phyloP scores from a whole-genome alignment of 2,329 filamentous ascomycete genomes.

The Sclerotinia nivalis region DNA sequence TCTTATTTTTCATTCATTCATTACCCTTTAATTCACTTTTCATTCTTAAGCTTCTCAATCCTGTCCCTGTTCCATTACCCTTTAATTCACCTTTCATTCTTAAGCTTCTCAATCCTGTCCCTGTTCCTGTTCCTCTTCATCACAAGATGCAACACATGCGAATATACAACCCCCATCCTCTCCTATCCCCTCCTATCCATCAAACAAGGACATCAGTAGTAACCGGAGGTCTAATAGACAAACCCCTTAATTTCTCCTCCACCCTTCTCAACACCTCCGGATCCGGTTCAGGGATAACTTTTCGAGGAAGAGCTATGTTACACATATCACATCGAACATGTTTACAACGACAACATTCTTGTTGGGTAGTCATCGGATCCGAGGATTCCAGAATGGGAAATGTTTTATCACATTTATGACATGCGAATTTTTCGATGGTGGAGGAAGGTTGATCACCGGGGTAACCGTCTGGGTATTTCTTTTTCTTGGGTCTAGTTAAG shows the following conservation, averaged over 20 bases:
- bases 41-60: too few relatives aligned
- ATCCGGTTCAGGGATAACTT: slow-evolving; percentile 62
- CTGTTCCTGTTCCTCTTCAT: too few relatives aligned
- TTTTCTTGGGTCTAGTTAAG: slow-evolving; percentile 58
- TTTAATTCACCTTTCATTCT: too few relatives aligned
- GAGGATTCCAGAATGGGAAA: slow-evolving; percentile 46
- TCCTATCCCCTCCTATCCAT: not conserved
- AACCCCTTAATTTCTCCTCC: slow-evolving; percentile 53
- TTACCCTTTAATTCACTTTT: too few relatives aligned
- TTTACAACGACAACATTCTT: slow-evolving; percentile 59
- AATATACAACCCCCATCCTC: not conserved
- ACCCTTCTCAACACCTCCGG: slow-evolving; percentile 59
- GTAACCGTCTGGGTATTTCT: slow-evolving; percentile 70
- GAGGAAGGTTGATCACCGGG: slow-evolving; percentile 55
- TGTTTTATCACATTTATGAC: slow-evolving; percentile 62
- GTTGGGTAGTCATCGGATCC: slow-evolving; percentile 33
- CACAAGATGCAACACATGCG: too few relatives aligned
- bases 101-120: too few relatives aligned
- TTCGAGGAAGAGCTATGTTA: slow-evolving; percentile 48
- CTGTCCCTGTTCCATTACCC: too few relatives aligned
- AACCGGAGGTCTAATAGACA: slow-evolving; percentile 25
- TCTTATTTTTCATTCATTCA: too few relatives aligned
- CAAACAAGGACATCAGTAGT: not conserved
- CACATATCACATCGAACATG: slow-evolving; percentile 62
- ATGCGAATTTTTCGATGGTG: slow-evolving; percentile 50